Percentiles rank a stretch among this genome's conserved stretches.
Evolutionary conservation across 2,329 filamentous ascomycete genomes (phyloP).

Genomic region (Hawksworthiomyces lignivorus): DNA sequence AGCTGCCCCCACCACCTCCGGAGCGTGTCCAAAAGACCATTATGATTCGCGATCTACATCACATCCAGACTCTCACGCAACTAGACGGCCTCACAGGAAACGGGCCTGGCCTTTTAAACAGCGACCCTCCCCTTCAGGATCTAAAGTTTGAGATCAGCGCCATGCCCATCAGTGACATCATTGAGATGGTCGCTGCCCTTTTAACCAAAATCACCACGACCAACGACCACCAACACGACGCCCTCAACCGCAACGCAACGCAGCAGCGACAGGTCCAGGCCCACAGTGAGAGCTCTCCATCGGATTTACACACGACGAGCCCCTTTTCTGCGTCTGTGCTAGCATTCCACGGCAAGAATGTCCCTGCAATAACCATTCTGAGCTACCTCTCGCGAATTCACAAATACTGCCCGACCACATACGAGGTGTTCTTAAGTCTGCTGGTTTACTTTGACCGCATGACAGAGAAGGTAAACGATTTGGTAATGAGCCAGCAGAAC

Average conservation of each 20-base stretch:
- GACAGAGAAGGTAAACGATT: constrained; percentile 89
- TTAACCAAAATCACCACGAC: constrained; percentile 96
- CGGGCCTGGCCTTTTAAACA: constrained; percentile 39
- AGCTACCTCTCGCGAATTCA: constrained; percentile 95
- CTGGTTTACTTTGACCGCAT: constrained; percentile 98
- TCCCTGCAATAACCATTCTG: constrained; percentile 91
- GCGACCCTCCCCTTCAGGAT: constrained; percentile 44
- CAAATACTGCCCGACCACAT: constrained; percentile 97
- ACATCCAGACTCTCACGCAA: constrained; percentile 81
- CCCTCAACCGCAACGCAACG: constrained; percentile 65
- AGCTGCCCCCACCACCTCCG: constrained; percentile 18
- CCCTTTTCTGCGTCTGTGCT: constrained; percentile 62
- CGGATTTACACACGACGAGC: constrained; percentile 50
- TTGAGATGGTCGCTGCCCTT: constrained; percentile 96
- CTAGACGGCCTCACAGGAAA: constrained; percentile 61
- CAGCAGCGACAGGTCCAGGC: constrained; percentile 46
- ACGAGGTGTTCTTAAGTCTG: constrained; percentile 92
- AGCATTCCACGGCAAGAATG: constrained; percentile 96
- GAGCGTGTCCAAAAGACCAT: constrained; percentile 49
- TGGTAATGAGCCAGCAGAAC: constrained; percentile 62
- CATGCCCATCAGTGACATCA: constrained; percentile 95
- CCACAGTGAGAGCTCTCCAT: constrained; percentile 17
- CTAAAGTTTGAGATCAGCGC: constrained; percentile 88
- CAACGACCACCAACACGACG: constrained; percentile 90
- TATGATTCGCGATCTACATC: constrained; percentile 78